A percentile compares a stretch with the other conserved stretches of the same genome.
phyloP scores from a whole-genome alignment of 2,329 filamentous ascomycete species.

The Gaeumannomyces tritici region DNA sequence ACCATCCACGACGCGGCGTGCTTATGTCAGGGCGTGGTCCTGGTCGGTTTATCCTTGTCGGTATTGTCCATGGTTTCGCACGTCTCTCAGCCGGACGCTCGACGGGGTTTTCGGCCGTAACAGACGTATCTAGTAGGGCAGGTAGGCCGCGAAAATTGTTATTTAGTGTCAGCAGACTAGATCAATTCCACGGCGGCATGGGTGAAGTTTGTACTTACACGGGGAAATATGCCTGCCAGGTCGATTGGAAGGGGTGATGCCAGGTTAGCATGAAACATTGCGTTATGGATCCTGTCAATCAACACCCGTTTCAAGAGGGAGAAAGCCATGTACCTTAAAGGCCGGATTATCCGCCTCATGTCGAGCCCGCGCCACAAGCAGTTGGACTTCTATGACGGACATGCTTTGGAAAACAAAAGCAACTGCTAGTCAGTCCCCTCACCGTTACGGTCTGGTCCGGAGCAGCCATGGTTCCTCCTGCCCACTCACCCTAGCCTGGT shows the following conservation, averaged over 20 bases:
- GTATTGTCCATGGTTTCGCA: too few relatives aligned
- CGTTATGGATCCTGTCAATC: too few relatives aligned
- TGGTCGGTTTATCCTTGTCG: background rate
- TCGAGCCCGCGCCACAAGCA: conserved; percentile 46
- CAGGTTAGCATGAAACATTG: background rate
- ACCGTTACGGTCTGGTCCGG: background rate
- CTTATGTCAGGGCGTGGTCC: background rate
- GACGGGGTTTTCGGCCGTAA: conserved; percentile 47
- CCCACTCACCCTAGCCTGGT: conserved; percentile 33
- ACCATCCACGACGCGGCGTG: background rate
- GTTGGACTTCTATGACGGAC: conserved; percentile 45
- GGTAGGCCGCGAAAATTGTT: too few relatives aligned
- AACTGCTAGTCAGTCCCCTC: background rate
- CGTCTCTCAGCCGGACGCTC: background rate
- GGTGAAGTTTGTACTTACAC: conserved; percentile 35
- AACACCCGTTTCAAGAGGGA: too few relatives aligned
- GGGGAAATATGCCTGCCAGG: conserved; percentile 47
- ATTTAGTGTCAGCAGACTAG: background rate
- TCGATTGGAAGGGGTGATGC: background rate
- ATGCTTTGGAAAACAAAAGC: conserved; percentile 30
- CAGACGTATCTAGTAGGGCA: conserved; percentile 42
- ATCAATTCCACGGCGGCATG: background rate
- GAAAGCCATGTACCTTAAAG: conserved; percentile 36
- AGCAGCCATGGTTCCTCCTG: too few relatives aligned
- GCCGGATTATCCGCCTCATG: conserved; percentile 41